These are phyloP conservation scores for Beauveria sp. DNA, from an alignment of 2,329 filamentous ascomycete genomes.

Conservation along the genomic window DNA sequence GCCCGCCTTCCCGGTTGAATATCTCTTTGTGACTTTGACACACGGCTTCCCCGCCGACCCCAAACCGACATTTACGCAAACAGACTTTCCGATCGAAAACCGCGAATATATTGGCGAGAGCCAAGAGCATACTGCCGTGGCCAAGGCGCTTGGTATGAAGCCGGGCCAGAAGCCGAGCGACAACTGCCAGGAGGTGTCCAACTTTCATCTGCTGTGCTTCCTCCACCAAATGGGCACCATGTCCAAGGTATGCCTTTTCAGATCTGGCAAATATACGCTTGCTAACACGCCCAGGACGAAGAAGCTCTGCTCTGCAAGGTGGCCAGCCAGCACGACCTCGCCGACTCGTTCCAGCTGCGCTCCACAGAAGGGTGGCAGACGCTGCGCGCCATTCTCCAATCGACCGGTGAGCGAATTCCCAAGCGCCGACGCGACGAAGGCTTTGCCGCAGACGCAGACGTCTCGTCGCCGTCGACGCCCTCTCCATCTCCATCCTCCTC, in stretches of 20 bases:
- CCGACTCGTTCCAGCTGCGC: conserved; percentile 74
- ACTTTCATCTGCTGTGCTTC: conserved; percentile 92
- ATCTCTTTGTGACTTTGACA: conserved; percentile 89
- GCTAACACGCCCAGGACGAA: conserved; percentile 60
- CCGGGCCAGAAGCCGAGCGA: conserved; percentile 52
- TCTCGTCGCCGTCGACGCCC: conserved; percentile 13
- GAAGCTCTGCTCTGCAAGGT: conserved; percentile 78
- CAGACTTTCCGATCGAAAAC: conserved; percentile 84
- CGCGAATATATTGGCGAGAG: conserved; percentile 77
- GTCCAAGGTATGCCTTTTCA: conserved; percentile 59
- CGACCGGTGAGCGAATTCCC: conserved; percentile 92
- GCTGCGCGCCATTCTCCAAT: conserved; percentile 84
- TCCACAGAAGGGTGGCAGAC: conserved; percentile 91
- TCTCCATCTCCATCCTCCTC: conserved; percentile 17
- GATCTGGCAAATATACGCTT: background rate
- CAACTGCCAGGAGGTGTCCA: conserved; percentile 65
- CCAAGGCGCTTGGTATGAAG: conserved; percentile 59
- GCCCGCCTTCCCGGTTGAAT: conserved; percentile 92
- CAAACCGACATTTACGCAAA: conserved; percentile 66
- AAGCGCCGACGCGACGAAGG: conserved; percentile 54
- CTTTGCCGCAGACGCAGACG: conserved; percentile 17
- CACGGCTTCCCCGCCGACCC: conserved; percentile 86
- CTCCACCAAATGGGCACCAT: conserved; percentile 73
- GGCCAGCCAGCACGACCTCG: conserved; percentile 71
- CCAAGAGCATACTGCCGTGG: conserved; percentile 66